A percentile compares a stretch with the other conserved stretches of the same genome.
These are phyloP conservation scores for Aspergillus sp. DNA, from an alignment of 2,329 filamentous ascomycete genomes.

Conservation along the genomic window DNA sequence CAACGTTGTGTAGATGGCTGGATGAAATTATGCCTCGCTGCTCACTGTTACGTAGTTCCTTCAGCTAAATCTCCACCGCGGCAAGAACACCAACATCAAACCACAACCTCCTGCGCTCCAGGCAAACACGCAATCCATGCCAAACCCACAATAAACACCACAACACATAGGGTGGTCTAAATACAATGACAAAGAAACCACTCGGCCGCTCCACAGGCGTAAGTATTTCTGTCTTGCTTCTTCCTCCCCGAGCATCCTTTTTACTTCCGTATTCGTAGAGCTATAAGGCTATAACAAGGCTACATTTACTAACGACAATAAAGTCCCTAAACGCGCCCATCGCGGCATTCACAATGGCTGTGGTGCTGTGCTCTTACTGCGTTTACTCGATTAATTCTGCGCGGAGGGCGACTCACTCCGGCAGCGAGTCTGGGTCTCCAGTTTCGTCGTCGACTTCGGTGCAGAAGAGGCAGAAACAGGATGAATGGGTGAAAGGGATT, in stretches of 20 bases:
- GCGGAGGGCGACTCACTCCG: conserved; percentile 58
- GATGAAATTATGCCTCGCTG: too few relatives aligned
- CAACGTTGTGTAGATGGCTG: not conserved
- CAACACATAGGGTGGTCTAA: not conserved
- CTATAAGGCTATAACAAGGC: too few relatives aligned
- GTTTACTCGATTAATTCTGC: conserved; percentile 66
- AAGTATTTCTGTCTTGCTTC: conserved; percentile 2
- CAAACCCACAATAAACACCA: not conserved
- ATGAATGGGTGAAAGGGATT: conserved; percentile 31
- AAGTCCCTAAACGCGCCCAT: conserved; percentile 59
- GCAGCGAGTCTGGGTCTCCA: not conserved
- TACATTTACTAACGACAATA: conserved; percentile 2
- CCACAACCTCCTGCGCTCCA: not conserved
- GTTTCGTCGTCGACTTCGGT: not conserved
- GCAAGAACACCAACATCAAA: not conserved
- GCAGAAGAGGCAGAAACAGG: conserved; percentile 5
- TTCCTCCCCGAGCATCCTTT: not conserved
- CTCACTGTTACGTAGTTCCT: not conserved
- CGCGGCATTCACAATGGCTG: conserved; percentile 64
- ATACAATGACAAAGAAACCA: conserved; percentile 18
- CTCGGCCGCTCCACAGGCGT: conserved; percentile 23
- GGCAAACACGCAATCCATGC: not conserved
- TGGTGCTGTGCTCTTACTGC: conserved; percentile 60
- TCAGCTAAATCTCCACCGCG: not conserved
- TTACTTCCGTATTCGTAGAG: too few relatives aligned